phyloP scores from a whole-genome alignment of 306 rosid genomes.

The Pyrus bretschneideri region DNA sequence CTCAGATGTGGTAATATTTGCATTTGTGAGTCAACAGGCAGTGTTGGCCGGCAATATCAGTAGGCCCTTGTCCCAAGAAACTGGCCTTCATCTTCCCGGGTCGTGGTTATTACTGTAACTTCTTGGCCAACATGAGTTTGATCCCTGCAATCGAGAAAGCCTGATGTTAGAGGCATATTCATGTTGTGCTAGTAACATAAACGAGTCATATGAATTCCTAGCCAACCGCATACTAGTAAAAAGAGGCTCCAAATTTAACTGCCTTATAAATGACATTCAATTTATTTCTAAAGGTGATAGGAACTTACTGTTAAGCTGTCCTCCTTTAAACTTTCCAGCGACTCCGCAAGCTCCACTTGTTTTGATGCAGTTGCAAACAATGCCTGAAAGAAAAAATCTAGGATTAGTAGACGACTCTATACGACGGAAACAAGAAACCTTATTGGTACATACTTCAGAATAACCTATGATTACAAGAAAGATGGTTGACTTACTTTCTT shows the following conservation, averaged over 20 bases:
- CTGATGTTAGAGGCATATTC: slow-evolving; percentile 9
- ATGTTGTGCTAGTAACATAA: background rate
- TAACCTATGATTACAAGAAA: slow-evolving; percentile 5
- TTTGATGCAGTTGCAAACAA: slow-evolving; percentile 81
- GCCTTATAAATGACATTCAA: background rate
- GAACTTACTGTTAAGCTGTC: slow-evolving; percentile 49
- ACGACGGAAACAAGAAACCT: background rate
- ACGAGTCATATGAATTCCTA: background rate
- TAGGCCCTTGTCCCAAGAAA: slow-evolving; percentile 11
- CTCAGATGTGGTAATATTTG: slow-evolving; percentile 21
- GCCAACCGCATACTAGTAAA: background rate
- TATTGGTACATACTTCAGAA: slow-evolving; percentile 10
- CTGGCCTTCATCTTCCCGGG: slow-evolving; percentile 38
- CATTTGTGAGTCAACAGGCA: slow-evolving; percentile 24
- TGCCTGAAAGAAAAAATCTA: slow-evolving; percentile 41
- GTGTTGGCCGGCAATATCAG: slow-evolving; percentile 19
- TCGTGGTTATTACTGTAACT: slow-evolving; percentile 25
- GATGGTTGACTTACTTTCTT: slow-evolving; percentile 55
- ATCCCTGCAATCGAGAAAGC: slow-evolving; percentile 43
- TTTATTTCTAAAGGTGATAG: background rate
- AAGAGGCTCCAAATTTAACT: background rate
- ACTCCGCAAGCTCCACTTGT: slow-evolving; percentile 92
- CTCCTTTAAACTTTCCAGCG: slow-evolving; percentile 63
- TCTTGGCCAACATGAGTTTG: slow-evolving; percentile 78
- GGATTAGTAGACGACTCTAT: slow-evolving; percentile 6